Percentiles rank a stretch among this genome's conserved stretches.
phyloP scores from a whole-genome alignment of 2,329 filamentous ascomycete species.

The Parafenestella ontariensis region DNA sequence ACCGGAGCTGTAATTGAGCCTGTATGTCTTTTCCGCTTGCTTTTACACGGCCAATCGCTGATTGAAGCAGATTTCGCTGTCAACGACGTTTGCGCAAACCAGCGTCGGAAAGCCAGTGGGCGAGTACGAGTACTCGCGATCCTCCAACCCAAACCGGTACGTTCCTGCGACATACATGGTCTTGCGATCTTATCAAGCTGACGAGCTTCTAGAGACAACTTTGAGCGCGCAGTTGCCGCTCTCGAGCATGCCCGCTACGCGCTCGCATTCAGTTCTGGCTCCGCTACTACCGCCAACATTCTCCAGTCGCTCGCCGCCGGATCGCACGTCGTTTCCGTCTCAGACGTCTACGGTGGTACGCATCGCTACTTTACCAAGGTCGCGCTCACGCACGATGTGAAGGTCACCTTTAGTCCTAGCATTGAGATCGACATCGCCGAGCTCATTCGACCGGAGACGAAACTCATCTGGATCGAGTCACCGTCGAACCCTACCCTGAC shows the following conservation, averaged over 20 bases:
- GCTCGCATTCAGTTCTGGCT: slow-evolving; percentile 92
- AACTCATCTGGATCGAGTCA: slow-evolving; percentile 95
- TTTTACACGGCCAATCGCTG: slow-evolving; percentile 1
- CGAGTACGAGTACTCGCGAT: slow-evolving; percentile 90
- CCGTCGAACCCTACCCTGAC: slow-evolving; percentile 94
- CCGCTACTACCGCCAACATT: slow-evolving; percentile 90
- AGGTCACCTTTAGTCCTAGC: slow-evolving; percentile 90
- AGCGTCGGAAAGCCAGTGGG: slow-evolving; percentile 87
- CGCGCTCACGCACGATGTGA: slow-evolving; percentile 89
- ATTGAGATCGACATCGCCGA: slow-evolving; percentile 87
- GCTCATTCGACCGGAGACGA: slow-evolving; percentile 87
- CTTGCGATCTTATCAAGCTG: slow-evolving; percentile 6
- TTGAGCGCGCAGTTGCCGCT: slow-evolving; percentile 88
- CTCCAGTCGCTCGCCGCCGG: slow-evolving; percentile 90
- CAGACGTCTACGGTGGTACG: slow-evolving; percentile 96
- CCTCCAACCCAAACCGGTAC: slow-evolving; percentile 86
- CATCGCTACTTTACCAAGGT: slow-evolving; percentile 99
- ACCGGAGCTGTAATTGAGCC: slow-evolving; percentile 96
- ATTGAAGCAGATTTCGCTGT: slow-evolving; percentile 77
- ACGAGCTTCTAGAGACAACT: slow-evolving; percentile 71
- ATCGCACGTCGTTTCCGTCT: slow-evolving; percentile 94
- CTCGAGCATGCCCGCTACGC: slow-evolving; percentile 93
- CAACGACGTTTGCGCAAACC: slow-evolving; percentile 94
- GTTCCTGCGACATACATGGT: slow-evolving; percentile 10
- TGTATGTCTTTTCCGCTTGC: slow-evolving; percentile 48